phyloP scores from a whole-genome alignment of 106 monocot genomes.

The Posidonia australis region DNA sequence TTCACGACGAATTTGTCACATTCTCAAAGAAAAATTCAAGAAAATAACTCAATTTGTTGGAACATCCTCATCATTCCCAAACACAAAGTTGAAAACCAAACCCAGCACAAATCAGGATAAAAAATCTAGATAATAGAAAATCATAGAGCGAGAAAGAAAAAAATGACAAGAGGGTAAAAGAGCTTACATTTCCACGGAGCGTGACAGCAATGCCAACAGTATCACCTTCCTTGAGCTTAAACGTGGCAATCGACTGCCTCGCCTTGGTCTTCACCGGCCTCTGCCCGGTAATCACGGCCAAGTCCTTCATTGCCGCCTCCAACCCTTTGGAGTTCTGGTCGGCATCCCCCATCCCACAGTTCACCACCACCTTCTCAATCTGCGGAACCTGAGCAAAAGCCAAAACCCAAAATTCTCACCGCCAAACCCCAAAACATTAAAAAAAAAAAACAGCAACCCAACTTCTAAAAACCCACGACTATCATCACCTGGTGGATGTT shows the following conservation, averaged over 20 bases:
- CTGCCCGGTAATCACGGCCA: conserved; percentile 75
- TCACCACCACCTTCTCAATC: conserved; percentile 88
- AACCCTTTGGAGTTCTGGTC: conserved; percentile 84
- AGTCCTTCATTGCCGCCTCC: conserved; percentile 69
- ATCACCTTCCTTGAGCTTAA: conserved; percentile 77
- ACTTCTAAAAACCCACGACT: background rate
- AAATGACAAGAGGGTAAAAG: no score
- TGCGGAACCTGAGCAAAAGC: conserved; percentile 51
- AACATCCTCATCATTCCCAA: no score
- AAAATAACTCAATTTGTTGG: no score
- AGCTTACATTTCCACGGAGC: conserved; percentile 68
- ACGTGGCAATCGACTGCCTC: conserved; percentile 62
- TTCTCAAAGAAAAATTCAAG: no score
- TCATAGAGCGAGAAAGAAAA: background rate
- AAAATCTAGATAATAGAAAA: no score
- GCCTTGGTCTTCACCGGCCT: conserved; percentile 81
- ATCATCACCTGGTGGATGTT: conserved; percentile 69
- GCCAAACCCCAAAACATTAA: background rate
- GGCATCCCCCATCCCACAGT: conserved; percentile 92
- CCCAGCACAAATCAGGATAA: no score
- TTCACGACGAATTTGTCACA: no score
- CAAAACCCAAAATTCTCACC: background rate
- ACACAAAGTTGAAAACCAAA: no score
- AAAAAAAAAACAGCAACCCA: background rate
- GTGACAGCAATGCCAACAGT: conserved; percentile 83